Evolutionary conservation across 2,329 filamentous ascomycete genomes (phyloP).

Genomic region (Aureobasidium namibiae): DNA sequence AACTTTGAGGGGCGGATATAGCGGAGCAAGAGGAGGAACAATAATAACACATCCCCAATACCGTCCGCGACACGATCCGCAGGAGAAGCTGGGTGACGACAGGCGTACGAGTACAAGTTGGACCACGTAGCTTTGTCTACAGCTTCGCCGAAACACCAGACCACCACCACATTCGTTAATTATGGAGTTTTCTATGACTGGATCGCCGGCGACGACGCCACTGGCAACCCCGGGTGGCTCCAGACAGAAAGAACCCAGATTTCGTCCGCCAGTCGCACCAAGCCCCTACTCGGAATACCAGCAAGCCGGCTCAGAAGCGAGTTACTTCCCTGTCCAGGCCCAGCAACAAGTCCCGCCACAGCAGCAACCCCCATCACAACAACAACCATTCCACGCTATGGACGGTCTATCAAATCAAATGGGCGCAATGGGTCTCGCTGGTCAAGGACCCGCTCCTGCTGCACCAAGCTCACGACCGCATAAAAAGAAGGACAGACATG

Average conservation of each 20-base stretch:
- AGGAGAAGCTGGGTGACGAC: neutral
- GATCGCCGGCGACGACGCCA: neutral
- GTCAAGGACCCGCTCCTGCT: conserved; percentile 36
- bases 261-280: neutral
- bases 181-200: conserved; percentile 5
- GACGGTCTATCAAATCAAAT: conserved; percentile 60
- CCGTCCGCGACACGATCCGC: neutral
- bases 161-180: neutral
- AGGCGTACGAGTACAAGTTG: neutral
- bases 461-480: conserved; percentile 36
- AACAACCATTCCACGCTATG: conserved; percentile 19
- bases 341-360: conserved; percentile 23
- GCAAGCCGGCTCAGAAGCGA: conserved; percentile 31
- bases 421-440: conserved; percentile 63
- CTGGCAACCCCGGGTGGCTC: neutral
- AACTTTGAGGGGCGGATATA: neutral
- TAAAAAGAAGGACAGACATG: conserved; percentile 94
- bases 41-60: neutral
- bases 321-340: conserved; percentile 35
- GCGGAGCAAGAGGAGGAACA: neutral
- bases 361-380: too few relatives aligned
- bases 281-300: conserved; percentile 30
- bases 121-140: conserved; percentile 10
- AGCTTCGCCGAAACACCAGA: neutral
- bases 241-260: neutral